Conservation (phyloP, 441 rosid genomes). For the Adansonia madagascariensis region DNA sequence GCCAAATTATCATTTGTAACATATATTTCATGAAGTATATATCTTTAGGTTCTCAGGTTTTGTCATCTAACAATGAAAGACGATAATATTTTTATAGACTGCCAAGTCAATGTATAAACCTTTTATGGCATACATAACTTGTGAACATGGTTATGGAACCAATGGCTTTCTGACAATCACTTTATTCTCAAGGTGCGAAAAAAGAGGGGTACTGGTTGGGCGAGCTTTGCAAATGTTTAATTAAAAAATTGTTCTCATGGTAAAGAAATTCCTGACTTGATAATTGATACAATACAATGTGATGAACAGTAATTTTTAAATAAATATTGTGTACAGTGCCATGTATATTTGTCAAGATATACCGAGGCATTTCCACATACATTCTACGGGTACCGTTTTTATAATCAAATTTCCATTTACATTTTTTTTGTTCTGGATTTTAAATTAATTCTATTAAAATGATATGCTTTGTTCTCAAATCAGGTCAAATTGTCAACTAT, state of each 20-base stretch:
- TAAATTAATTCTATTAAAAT: background rate
- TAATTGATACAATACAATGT: slow-evolving; percentile 21
- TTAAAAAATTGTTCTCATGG: background rate
- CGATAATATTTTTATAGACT: background rate
- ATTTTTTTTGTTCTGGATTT: background rate
- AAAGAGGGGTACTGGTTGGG: slow-evolving; percentile 1
- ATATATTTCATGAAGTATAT: background rate
- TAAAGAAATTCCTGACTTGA: slow-evolving; percentile 22
- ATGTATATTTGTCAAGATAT: slow-evolving; percentile 11
- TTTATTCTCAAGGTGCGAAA: background rate
- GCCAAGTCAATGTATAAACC: background rate
- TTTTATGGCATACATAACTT: background rate
- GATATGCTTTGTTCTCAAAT: background rate
- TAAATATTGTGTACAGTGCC: background rate
- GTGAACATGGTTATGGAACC: background rate
- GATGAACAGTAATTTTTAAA: background rate
- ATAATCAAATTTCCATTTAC: background rate
- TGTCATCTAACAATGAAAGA: background rate
- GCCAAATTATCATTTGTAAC: background rate
- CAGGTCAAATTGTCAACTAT: background rate
- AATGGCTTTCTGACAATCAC: background rate
- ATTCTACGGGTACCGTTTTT: background rate
- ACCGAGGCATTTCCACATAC: background rate
- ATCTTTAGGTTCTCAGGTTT: background rate
- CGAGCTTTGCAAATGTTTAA: background rate